These are phyloP conservation scores for Blumeriella jaapii DNA, from an alignment of 2,329 filamentous ascomycete species.

Conservation along the genomic window DNA sequence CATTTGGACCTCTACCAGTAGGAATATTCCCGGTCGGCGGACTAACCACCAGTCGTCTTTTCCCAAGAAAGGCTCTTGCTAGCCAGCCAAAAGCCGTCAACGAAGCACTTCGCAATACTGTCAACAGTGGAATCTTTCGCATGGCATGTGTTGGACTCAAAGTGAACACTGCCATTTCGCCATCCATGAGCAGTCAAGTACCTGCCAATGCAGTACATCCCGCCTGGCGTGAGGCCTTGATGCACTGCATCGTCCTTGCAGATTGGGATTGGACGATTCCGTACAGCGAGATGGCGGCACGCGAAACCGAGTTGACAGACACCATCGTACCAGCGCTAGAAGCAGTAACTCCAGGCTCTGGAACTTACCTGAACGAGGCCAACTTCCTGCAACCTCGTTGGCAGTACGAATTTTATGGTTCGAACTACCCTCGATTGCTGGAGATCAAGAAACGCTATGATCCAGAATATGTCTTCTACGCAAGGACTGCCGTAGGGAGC, in stretches of 20 bases:
- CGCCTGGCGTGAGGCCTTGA: slow-evolving; percentile 10
- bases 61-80: slow-evolving; percentile 1
- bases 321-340: slow-evolving; percentile 24
- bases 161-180: neutral
- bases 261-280: slow-evolving; percentile 11
- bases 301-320: slow-evolving; percentile 24
- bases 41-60: neutral
- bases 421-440: slow-evolving; percentile 12
- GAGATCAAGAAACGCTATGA: slow-evolving; percentile 13
- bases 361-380: slow-evolving; percentile 39
- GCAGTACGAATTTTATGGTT: slow-evolving; percentile 34
- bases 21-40: neutral
- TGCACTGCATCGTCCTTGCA: slow-evolving; percentile 1
- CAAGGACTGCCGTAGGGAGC: slow-evolving; percentile 12
- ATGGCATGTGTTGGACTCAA: neutral
- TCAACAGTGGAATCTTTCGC: neutral
- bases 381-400: slow-evolving; percentile 33
- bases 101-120: neutral
- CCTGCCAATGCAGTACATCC: slow-evolving; percentile 9
- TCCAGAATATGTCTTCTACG: slow-evolving; percentile 11
- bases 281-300: slow-evolving; percentile 17
- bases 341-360: slow-evolving; percentile 30
- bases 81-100: neutral
- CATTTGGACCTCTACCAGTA: slow-evolving; percentile 1
- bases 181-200: neutral